A percentile compares a stretch with the other conserved stretches of the same genome.
Conservation (phyloP, 257 asterid genomes). For the Avicennia marina region DNA sequence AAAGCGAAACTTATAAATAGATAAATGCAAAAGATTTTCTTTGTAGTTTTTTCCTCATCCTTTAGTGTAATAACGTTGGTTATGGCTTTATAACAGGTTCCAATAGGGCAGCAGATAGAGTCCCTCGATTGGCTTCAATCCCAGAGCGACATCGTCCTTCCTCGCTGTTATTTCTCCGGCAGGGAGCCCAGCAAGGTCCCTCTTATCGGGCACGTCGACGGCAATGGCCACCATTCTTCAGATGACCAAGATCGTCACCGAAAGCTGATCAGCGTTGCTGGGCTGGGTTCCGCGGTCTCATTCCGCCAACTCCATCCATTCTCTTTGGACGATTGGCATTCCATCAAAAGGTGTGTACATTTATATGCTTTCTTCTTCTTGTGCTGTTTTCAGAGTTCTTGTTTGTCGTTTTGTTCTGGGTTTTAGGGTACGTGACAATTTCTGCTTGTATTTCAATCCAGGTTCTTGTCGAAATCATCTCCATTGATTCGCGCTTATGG, state of each 20-base stretch:
- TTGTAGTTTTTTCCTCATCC: no score
- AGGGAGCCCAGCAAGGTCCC: conserved; percentile 25
- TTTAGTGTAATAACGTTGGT: no score
- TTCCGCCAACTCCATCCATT: conserved; percentile 67
- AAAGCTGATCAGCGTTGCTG: conserved; percentile 74
- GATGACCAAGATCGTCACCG: conserved; percentile 12
- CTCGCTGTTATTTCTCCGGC: conserved; percentile 64
- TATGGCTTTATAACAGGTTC: conserved; percentile 31
- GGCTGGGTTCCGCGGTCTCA: conserved; percentile 85
- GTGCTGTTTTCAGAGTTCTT: no score
- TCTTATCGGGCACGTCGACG: no score
- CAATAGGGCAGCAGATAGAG: conserved; percentile 37
- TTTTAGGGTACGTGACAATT: background rate
- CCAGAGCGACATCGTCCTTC: conserved; percentile 36
- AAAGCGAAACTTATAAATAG: no score
- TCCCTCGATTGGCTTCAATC: conserved; percentile 60
- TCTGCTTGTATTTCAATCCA: background rate
- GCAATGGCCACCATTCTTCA: background rate
- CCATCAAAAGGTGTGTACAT: conserved; percentile 56
- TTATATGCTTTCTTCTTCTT: background rate
- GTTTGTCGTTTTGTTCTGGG: no score
- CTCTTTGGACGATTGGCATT: conserved; percentile 70
- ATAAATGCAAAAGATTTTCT: no score
- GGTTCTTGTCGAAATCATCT: conserved; percentile 81
- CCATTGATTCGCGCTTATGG: conserved; percentile 95